Conservation (phyloP, 176 grass and related monocot genomes). For the Zoysia japonica region DNA sequence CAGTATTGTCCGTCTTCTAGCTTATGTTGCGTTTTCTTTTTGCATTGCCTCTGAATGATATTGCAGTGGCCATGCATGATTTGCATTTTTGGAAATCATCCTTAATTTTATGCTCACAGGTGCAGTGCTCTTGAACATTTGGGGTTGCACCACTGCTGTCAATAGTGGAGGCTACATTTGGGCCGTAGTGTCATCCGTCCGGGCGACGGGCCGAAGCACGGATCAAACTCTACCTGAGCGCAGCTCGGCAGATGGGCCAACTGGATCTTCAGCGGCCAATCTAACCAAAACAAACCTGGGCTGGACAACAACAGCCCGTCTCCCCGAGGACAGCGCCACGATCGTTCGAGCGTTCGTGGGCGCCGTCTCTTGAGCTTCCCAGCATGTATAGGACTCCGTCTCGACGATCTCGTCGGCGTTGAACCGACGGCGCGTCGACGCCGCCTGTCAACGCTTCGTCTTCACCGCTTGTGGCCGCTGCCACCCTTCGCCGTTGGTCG, state of each 20-base stretch:
- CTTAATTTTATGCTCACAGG: background rate
- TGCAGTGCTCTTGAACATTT: background rate
- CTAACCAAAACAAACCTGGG: background rate
- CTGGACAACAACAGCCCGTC: background rate
- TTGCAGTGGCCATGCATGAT: background rate
- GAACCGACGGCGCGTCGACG: background rate
- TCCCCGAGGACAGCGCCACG: conserved; percentile 1
- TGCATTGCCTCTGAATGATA: background rate
- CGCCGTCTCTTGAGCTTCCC: background rate
- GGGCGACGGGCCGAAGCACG: no score
- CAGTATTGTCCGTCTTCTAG: background rate
- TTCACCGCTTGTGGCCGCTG: background rate
- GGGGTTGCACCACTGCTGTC: no score
- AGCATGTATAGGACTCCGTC: background rate
- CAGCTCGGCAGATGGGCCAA: no score
- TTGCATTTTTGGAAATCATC: background rate
- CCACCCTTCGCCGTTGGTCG: background rate
- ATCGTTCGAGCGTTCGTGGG: background rate
- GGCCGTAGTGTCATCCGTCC: no score
- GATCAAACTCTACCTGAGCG: no score
- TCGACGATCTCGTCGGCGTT: background rate
- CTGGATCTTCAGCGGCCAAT: background rate
- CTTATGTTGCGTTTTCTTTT: background rate
- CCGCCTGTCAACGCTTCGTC: background rate
- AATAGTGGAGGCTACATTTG: no score